Evolutionary conservation across 768 basidiomycete species (phyloP), one percentile per base, ranked within the genome.

Genomic region (Trametes gibbosa): DNA sequence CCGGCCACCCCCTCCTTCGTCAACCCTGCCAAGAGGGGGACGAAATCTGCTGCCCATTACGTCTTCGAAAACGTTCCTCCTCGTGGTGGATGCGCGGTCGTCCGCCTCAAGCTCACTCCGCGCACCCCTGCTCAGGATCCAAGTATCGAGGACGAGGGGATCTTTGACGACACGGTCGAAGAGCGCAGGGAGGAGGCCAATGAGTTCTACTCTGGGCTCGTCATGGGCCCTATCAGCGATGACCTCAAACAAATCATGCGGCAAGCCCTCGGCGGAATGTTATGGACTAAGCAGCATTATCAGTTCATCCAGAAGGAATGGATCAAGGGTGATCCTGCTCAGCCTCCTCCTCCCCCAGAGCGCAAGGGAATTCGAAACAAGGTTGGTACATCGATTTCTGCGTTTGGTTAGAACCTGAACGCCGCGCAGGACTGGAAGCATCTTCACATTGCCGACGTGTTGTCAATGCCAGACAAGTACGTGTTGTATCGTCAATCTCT

Each of bases 381-480:
- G 73, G 93, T 90, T 43, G 82, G 74, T 14, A 27, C 16, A 7
- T 8, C 25, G 27, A 46, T 8, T 17, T 7, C 41, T 24, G 23
- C n/a, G 34, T 10, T 34, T 23, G 59, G 19, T n/a, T 35, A 25
- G 45, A 51, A 48, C 49, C 37, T 19, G 24, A 56, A 56, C 21
- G 19, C 25, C 23, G 50, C 17, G 23, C 62, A 92, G 91, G 91
- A 95, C 67, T 99, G 97, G 97, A 88, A 83, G 64, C 96, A 99
- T 74, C 81, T 99, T 77, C 86, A 98, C 70, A 87, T 95, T 59
- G 92, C 91, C 52, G 97, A 99, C 70, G 86, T 99, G 62, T 81
- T 99, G 40, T 98, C 95, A 13, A 98, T 99, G 97, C 97, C 97
- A 7, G 96, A 99, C 75, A 99, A 99, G 89, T 96, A 61, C 21